phyloP scores from a whole-genome alignment of 2,329 filamentous ascomycete genomes.

The Fusarium oligoseptatum region DNA sequence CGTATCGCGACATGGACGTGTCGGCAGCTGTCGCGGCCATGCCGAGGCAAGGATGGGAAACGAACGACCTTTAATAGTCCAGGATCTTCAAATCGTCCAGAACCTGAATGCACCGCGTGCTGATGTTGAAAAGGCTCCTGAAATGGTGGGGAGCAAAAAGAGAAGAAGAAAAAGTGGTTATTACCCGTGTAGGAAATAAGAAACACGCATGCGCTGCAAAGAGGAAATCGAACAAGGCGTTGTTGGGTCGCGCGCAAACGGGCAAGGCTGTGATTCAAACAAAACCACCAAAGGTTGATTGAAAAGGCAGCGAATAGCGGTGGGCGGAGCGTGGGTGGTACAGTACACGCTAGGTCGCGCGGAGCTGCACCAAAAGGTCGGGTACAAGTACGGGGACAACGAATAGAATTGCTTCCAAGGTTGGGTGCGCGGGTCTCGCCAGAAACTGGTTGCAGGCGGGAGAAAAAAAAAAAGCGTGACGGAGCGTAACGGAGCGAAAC shows the following conservation, averaged over 20 bases:
- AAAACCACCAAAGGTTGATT: constrained; percentile 24
- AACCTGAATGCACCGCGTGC: constrained; percentile 9
- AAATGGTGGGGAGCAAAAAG: not conserved
- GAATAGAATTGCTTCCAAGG: constrained; percentile 29
- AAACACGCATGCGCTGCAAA: constrained; percentile 13
- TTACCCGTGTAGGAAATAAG: constrained; percentile 2
- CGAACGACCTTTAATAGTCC: constrained; percentile 9
- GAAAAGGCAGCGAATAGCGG: constrained; percentile 37
- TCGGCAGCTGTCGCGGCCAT: constrained; percentile 50
- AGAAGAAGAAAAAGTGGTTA: not conserved
- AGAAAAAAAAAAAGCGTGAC: constrained; percentile 20
- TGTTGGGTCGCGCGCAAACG: constrained; percentile 14
- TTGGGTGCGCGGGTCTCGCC: constrained; percentile 36
- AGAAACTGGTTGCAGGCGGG: constrained; percentile 42
- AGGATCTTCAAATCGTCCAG: constrained; percentile 16
- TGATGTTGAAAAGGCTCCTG: constrained; percentile 10
- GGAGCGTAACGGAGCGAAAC: constrained; percentile 38
- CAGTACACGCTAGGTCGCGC: constrained; percentile 37
- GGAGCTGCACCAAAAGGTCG: constrained; percentile 31
- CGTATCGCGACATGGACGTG: constrained; percentile 57
- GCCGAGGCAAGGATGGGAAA: constrained; percentile 22
- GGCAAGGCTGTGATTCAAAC: constrained; percentile 40
- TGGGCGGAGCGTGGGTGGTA: constrained; percentile 10
- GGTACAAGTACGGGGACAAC: constrained; percentile 41
- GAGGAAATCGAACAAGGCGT: constrained; percentile 33